Evolutionary conservation across 2,329 filamentous ascomycete genomes (phyloP), one percentile per base, ranked within the genome.

Genomic region (Trichophyton schoenleinii): DNA sequence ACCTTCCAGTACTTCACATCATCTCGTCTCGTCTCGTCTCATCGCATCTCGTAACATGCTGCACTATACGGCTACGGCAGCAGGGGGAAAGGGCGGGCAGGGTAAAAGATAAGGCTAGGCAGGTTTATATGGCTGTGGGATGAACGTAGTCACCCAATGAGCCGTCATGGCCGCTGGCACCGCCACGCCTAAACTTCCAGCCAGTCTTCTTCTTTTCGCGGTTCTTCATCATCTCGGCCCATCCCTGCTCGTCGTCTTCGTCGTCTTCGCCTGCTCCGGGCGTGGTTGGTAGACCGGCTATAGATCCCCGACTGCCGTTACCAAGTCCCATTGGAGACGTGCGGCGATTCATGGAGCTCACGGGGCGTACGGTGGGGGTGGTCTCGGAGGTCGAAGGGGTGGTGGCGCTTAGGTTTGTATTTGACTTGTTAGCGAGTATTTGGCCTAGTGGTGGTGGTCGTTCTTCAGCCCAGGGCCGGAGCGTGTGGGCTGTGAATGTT

Each of bases 161-260:
- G 9, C 49, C 49, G 4, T 22, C 3, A 5, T 53, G 9, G 13
- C 31, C 49, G 18, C 67, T 67, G 2, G 70, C 68, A 2, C 68
- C 70, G 38, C 68, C 71, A 63, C 74, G 77, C 64, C 76, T 77
- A 62, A 76, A 63, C 59, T 75, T 77, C 77, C 77, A 78, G 62
- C 68, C 72, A 65, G 68, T 76, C 69, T 77, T 77, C 68, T 78
- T 79, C 67, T 77, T 77, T 61, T 79, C 77, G 59, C 77, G 74
- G 63, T 74, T 76, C 68, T 75, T 75, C 70, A 74, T 75, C 77
- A 80, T 78, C 62, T 79, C 75, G n/a, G 76, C 74, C 78, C 78
- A 80, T 5, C 72, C 78, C 67, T 77, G 72, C 18, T 79, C 78
- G 28, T 79, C 77, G 60, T 79, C 77, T n/a, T 79, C 77, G 9